Evolutionary conservation across 345 rosid genomes (phyloP), one percentile per base, ranked within the genome.

Genomic region (Lumnitzera littorea): DNA sequence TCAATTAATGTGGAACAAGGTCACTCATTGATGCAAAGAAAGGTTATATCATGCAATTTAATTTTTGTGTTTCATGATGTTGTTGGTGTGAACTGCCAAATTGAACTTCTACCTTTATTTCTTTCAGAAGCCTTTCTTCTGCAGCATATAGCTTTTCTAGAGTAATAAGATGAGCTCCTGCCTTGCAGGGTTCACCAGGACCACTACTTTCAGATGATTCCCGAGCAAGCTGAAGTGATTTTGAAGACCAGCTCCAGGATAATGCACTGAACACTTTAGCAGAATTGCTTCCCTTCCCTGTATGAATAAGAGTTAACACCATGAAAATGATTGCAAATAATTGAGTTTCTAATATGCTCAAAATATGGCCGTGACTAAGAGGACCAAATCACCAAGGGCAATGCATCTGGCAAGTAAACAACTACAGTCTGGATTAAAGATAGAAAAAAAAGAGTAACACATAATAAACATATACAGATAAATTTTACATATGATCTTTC

Each of bases 211-310:
- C 71, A 46, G 68, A 13, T 64, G 78, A 72, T 64, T 76, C 87
- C 72, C 69, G 75, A 29, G 77, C 54, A 61, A 56, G 46, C 58
- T 84, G 96, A 72, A 85, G 84, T 23, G 81, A 72, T 82, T 76
- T 89, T 41, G 91, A 89, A 64, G 98, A 85, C 98, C 98, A 84
- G 62, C 78, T 89, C 96, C 96, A 82, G 36, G 96, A 79, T 69
- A 92, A 73, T 29, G 94, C 88, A 78, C 89, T 89, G 70, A 92
- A 85, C 49, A 92, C 98, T 80, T 84, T 89, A 3, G 94, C 83
- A 36, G 98, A 91, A 63, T 67, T 76, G 73, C 90, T 89, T 72
- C 82, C 76, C 73, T 84, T 87, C 70, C 89, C 98, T 92, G 84
- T 43, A 29, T 58, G 31, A 60, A 60, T 49, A 49, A 60, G 54